Evolutionary conservation across 202 grass and related monocot species (phyloP).

Genomic region (Tripidium arundinaceum): DNA sequence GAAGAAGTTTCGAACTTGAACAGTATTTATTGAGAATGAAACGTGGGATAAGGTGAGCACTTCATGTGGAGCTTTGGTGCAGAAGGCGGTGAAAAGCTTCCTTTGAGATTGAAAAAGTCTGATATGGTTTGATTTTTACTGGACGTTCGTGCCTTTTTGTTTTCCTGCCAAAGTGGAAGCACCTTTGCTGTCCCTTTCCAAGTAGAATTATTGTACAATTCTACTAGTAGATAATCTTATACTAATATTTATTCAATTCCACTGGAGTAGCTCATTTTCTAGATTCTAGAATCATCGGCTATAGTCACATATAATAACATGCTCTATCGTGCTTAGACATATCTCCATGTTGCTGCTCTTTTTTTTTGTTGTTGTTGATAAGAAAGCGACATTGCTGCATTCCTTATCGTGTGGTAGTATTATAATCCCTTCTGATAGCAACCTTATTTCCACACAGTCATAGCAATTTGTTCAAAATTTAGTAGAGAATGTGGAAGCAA

Average conservation of each 20-base stretch:
- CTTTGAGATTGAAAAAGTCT: constrained; percentile 15
- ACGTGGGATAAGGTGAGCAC: neutral
- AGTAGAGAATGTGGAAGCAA: neutral
- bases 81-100: constrained; percentile 5
- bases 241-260: neutral
- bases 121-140: constrained; percentile 22
- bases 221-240: no score
- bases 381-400: constrained; percentile 34
- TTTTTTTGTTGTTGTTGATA: constrained; percentile 29
- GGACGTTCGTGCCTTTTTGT: neutral
- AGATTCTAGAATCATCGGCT: constrained; percentile 16
- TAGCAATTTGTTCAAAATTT: constrained; percentile 21
- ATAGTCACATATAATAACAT: constrained; percentile 22
- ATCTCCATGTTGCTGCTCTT: constrained; percentile 6
- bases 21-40: neutral
- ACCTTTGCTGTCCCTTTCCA: neutral
- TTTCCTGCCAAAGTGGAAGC: neutral
- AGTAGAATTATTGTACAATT: neutral
- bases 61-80: neutral
- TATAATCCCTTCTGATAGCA: constrained; percentile 30
- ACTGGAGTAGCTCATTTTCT: constrained; percentile 5
- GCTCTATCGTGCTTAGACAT: neutral
- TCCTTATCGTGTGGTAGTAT: constrained; percentile 14
- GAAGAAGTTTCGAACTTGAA: neutral
- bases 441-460: constrained; percentile 17